These are phyloP conservation scores for Cyclotella baltica DNA, from an alignment of 108 stramenopile species.

Conservation along the genomic window DNA sequence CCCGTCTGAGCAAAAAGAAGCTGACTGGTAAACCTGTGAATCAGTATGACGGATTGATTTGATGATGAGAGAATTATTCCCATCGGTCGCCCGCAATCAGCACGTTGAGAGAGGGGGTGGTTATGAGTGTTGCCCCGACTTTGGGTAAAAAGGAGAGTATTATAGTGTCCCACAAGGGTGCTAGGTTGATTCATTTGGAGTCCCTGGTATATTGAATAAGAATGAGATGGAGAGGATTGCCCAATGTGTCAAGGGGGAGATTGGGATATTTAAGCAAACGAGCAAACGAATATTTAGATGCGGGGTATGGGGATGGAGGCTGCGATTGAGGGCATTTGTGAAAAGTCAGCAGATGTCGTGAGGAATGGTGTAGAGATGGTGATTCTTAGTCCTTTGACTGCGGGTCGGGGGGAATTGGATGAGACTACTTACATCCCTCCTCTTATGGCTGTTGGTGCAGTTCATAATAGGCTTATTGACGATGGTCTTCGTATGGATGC, in stretches of 20 bases:
- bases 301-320: conserved; percentile 85
- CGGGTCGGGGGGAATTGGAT: conserved; percentile 64
- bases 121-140: conserved; percentile 96
- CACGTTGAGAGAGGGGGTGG: conserved; percentile 95
- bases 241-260: conserved; percentile 59
- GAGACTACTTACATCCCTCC: conserved; percentile 91
- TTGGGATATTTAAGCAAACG: conserved; percentile 81
- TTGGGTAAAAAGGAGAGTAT: conserved; percentile 94
- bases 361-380: conserved; percentile 87
- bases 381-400: conserved; percentile 88
- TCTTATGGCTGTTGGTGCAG: conserved; percentile 93
- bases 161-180: conserved; percentile 87
- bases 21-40: no score
- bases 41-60: no score
- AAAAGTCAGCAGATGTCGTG: conserved; percentile 86
- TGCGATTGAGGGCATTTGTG: conserved; percentile 85
- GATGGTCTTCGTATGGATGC: conserved; percentile 93
- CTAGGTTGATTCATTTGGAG: conserved; percentile 83
- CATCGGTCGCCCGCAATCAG: no score
- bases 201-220: conserved; percentile 80
- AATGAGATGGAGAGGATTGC: conserved; percentile 80
- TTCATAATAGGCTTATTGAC: conserved; percentile 95
- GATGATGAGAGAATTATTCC: no score
- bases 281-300: conserved; percentile 88
- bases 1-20: no score